phyloP scores from a whole-genome alignment of 2,329 filamentous ascomycete species.

The Chalara sp. region DNA sequence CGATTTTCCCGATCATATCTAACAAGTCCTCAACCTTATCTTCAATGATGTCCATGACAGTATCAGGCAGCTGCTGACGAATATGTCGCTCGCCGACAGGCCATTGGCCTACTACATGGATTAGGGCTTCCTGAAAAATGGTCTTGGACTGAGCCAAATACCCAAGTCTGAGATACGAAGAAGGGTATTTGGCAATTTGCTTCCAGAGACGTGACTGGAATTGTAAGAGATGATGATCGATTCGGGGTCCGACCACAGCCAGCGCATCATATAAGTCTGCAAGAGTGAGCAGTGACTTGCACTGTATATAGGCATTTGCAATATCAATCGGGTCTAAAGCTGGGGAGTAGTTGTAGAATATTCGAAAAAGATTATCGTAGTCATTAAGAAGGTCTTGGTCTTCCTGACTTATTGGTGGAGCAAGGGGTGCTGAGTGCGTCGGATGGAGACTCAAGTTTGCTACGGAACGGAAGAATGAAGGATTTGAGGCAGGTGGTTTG shows the following conservation, averaged over 20 bases:
- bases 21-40: slow-evolving; percentile 92
- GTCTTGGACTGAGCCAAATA: slow-evolving; percentile 78
- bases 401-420: slow-evolving; percentile 43
- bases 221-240: slow-evolving; percentile 89
- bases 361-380: slow-evolving; percentile 92
- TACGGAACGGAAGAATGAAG: slow-evolving; percentile 80
- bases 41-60: slow-evolving; percentile 83
- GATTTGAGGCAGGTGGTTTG: slow-evolving; percentile 54
- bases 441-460: slow-evolving; percentile 61
- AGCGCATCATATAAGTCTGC: slow-evolving; percentile 96
- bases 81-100: slow-evolving; percentile 73
- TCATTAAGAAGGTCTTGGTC: slow-evolving; percentile 77
- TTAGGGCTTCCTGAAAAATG: slow-evolving; percentile 80
- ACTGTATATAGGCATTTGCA: slow-evolving; percentile 86
- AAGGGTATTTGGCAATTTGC: slow-evolving; percentile 93
- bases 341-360: slow-evolving; percentile 91
- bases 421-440: slow-evolving; percentile 38
- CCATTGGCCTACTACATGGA: slow-evolving; percentile 95
- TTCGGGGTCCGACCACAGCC: slow-evolving; percentile 76
- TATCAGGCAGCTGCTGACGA: slow-evolving; percentile 61
- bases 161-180: slow-evolving; percentile 83
- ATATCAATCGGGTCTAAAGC: slow-evolving; percentile 80
- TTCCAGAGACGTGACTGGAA: slow-evolving; percentile 91
- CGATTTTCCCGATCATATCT: slow-evolving; percentile 72
- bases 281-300: slow-evolving; percentile 78